Evolutionary conservation across 2,329 filamentous ascomycete genomes (phyloP).

Genomic region (Aureobasidium sp.): DNA sequence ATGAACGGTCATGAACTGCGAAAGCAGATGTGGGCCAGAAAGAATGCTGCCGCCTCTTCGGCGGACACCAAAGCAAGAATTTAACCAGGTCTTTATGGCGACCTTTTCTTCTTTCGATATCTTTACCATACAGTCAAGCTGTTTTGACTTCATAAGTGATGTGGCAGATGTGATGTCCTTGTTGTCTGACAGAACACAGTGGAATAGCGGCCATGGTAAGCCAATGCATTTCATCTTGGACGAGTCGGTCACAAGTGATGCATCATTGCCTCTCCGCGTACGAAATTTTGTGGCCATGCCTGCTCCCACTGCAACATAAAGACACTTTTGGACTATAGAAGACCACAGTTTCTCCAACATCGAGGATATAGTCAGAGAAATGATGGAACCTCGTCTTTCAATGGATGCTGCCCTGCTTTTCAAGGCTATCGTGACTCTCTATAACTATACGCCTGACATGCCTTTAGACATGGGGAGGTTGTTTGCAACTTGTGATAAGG

Average conservation of each 20-base stretch:
- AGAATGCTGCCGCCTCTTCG: conserved; percentile 8
- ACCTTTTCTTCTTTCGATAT: not conserved
- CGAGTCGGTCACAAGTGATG: no score
- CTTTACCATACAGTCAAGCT: not conserved
- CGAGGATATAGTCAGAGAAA: no score
- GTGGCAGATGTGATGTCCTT: not conserved
- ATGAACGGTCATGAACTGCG: conserved; percentile 15
- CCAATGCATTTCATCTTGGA: not conserved
- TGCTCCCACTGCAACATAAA: no score
- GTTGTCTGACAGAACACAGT: no score
- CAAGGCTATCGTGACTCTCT: no score
- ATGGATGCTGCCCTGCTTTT: no score
- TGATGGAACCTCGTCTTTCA: no score
- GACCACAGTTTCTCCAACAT: no score
- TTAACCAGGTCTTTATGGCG: not conserved
- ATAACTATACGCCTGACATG: no score
- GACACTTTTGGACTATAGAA: no score
- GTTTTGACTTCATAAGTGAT: not conserved
- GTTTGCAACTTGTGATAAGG: not conserved
- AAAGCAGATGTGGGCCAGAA: conserved; percentile 17
- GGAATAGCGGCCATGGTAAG: not conserved
- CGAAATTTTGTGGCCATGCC: not conserved
- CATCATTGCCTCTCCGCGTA: not conserved
- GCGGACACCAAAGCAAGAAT: not conserved
- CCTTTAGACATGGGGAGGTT: no score